Evolutionary conservation across 2,329 filamentous ascomycete species (phyloP), one percentile per base, ranked within the genome.

Genomic region (Stagonosporopsis vannaccii): DNA sequence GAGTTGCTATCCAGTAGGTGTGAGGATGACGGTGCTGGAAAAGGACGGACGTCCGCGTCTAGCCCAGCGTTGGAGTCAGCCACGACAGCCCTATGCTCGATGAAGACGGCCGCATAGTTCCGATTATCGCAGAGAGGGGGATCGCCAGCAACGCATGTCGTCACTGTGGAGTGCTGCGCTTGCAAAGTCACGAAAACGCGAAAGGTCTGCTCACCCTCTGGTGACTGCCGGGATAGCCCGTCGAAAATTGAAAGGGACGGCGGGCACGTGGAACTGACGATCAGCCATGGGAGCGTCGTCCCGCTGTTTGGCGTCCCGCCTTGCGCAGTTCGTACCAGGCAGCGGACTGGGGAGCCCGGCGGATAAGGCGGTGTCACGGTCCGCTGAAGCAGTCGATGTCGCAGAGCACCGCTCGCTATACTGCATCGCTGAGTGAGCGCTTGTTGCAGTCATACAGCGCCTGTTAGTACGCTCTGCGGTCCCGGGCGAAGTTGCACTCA

Each of bases 251-350:
- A 56, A 55, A 51, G 48, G 48, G 23, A 37, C 49, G 32, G 43
- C 48, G 32, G 32, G 60, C 64, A 67, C 64, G 62, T 65, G 64
- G 64, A 48, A 58, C 44, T 43, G 60, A 20, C 17, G 41, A 63
- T 63, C 60, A 55, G 53, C 62, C 51, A 59, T 50, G 50, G 50
- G 51, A 53, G 50, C 36, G 36, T 37, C 55, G 26, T 56, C 61
- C 61, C 52, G 62, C 55, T 54, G 26, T 50, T 45, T 51, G 56
- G 56, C 45, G 56, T 54, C 41, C 41, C 46, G 50, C 50, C 39
- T 54, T 43, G 46, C 37, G 36, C 50, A 55, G 56, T 50, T 53
- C 46, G 40, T 59, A 39, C 43, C 51, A 45, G 41, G 26, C 30
- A 20, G 22, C 37, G 32, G 33, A 30, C 49, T 51, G 45, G 50